Percentiles rank a stretch among this genome's conserved stretches.
Conservation (phyloP, 192 early-diverging fungal genomes). For the Entrophospora sp. region DNA sequence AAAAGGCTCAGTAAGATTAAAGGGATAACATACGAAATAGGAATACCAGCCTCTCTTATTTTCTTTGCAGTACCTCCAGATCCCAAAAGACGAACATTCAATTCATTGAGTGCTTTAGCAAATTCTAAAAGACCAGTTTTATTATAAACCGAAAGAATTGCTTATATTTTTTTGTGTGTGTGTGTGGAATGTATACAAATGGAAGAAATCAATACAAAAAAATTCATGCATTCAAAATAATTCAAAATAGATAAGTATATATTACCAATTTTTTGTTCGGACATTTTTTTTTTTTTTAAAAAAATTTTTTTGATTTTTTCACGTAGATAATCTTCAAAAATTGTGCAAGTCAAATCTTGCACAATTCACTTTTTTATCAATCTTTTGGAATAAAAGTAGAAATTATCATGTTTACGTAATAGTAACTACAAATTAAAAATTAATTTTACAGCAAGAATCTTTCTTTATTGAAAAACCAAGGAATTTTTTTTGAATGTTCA, state of each 20-base stretch:
- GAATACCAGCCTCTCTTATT: constrained; percentile 80
- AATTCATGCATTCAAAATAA: neutral
- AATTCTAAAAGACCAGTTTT: constrained; percentile 91
- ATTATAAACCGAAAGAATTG: constrained; percentile 94
- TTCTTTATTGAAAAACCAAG: no score
- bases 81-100: constrained; percentile 78
- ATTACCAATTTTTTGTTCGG: neutral
- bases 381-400: no score
- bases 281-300: neutral
- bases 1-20: neutral
- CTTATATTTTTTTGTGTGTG: no score
- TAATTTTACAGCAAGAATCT: no score
- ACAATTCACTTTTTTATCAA: no score
- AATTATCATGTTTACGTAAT: no score
- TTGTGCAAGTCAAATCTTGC: no score
- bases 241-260: neutral
- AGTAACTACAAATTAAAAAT: no score
- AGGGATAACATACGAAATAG: constrained; percentile 59
- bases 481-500: no score
- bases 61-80: constrained; percentile 93
- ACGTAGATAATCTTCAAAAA: no score
- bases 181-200: no score
- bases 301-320: no score
- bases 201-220: neutral
- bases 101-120: constrained; percentile 66